phyloP scores from a whole-genome alignment of 495 filamentous ascomycete species.

The Penicillium diatomitis region DNA sequence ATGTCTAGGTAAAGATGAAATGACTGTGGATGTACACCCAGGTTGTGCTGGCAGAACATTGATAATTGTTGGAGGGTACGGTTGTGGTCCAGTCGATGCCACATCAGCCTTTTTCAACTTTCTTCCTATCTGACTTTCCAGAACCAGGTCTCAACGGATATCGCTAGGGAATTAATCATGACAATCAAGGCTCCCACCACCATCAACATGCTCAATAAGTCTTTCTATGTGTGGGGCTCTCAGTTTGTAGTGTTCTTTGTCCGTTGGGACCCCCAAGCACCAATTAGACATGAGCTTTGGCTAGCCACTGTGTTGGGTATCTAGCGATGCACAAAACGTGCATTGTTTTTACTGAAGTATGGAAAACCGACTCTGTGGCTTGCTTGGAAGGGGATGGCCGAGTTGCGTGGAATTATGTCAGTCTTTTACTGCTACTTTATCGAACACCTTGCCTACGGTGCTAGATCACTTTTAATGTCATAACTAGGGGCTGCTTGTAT shows the following conservation, averaged over 20 bases:
- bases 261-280: conserved; percentile 13
- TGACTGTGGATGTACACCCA: neutral
- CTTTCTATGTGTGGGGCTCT: conserved; percentile 7
- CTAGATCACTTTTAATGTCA: too few species aligned
- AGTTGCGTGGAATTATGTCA: too few species aligned
- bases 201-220: conserved; percentile 9
- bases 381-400: too few species aligned
- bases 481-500: too few species aligned
- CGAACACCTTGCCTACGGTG: too few species aligned
- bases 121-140: conserved; percentile 7
- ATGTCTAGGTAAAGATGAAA: conserved; percentile 2
- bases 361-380: too few species aligned
- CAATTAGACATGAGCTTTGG: conserved; percentile 10
- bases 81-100: neutral
- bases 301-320: too few species aligned
- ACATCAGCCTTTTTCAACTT: conserved; percentile 2
- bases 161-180: conserved; percentile 1
- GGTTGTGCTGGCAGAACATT: conserved; percentile 2
- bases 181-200: conserved; percentile 2
- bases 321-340: too few species aligned
- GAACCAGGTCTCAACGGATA: conserved; percentile 5
- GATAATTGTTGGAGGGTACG: conserved; percentile 4
- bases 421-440: too few species aligned
- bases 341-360: too few species aligned
- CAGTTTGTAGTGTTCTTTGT: conserved; percentile 12